Evolutionary conservation across 495 filamentous ascomycete species (phyloP).

Genomic region (Penicillium maclennaniae): DNA sequence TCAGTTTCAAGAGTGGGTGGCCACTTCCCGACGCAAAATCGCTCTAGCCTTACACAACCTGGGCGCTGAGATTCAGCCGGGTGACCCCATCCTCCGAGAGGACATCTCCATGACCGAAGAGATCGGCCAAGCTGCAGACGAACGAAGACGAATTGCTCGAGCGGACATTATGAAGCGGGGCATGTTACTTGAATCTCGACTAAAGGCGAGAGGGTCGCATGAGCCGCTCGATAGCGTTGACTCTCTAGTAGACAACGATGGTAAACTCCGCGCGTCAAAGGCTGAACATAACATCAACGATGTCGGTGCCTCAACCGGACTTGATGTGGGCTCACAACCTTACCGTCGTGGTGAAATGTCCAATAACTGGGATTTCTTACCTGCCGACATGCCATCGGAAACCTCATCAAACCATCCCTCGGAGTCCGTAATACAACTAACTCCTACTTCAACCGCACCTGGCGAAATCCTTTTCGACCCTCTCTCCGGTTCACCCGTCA

Average conservation of each 20-base stretch:
- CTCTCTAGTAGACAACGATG: slow-evolving; percentile 51
- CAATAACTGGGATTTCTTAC: slow-evolving; percentile 15
- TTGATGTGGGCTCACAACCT: slow-evolving; percentile 50
- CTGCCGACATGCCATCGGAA: slow-evolving; percentile 33
- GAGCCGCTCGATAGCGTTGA: slow-evolving; percentile 46
- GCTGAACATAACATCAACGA: slow-evolving; percentile 5
- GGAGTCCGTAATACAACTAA: slow-evolving; percentile 42
- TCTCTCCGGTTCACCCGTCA: slow-evolving; percentile 17
- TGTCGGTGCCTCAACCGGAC: slow-evolving; percentile 43
- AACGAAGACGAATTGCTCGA: slow-evolving; percentile 62
- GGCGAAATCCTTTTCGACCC: slow-evolving; percentile 20
- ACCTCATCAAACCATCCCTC: slow-evolving; percentile 34
- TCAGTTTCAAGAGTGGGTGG: slow-evolving; percentile 71
- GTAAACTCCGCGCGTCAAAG: slow-evolving; percentile 33
- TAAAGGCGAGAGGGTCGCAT: slow-evolving; percentile 19
- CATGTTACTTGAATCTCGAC: slow-evolving; percentile 37
- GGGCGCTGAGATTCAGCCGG: slow-evolving; percentile 69
- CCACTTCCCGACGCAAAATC: slow-evolving; percentile 72
- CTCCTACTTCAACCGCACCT: slow-evolving; percentile 45
- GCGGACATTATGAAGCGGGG: slow-evolving; percentile 71
- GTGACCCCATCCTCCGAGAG: slow-evolving; percentile 23
- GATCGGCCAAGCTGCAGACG: slow-evolving; percentile 60
- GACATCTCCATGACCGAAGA: slow-evolving; percentile 56
- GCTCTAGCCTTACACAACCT: slow-evolving; percentile 72
- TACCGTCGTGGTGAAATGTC: slow-evolving; percentile 51